Evolutionary conservation across 345 rosid genomes (phyloP).

Genomic region (Brassica cretica): DNA sequence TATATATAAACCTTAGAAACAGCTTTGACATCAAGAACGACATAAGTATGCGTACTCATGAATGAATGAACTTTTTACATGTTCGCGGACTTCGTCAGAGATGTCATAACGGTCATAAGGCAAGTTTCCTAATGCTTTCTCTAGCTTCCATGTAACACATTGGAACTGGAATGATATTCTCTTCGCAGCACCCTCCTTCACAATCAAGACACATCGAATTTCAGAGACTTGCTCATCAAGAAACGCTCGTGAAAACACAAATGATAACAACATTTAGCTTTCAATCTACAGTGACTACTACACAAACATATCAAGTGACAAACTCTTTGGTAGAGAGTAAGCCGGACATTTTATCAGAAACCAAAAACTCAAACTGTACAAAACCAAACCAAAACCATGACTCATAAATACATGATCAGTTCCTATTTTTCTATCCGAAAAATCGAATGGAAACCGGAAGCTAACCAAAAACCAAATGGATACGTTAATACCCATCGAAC

Average conservation of each 20-base stretch:
- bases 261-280: constrained; percentile 10
- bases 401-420: background rate
- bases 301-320: background rate
- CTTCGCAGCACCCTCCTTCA: constrained; percentile 71
- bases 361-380: background rate
- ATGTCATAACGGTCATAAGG: constrained; percentile 71
- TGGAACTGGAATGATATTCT: constrained; percentile 75
- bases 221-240: constrained; percentile 37
- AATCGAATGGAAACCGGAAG: too few species aligned
- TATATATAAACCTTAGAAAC: background rate
- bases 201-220: constrained; percentile 42
- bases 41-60: background rate
- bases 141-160: constrained; percentile 80
- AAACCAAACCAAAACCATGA: background rate
- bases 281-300: background rate
- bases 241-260: constrained; percentile 27
- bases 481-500: too few species aligned
- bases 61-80: constrained; percentile 44
- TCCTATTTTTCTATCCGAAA: background rate
- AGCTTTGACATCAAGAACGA: background rate
- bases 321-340: background rate
- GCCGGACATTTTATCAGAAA: background rate
- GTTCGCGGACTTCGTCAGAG: constrained; percentile 85
- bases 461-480: too few species aligned
- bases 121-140: constrained; percentile 65